A percentile compares a stretch with the other conserved stretches of the same genome.
phyloP scores from a whole-genome alignment of 768 basidiomycete species.

The Pleurotus giganteus region DNA sequence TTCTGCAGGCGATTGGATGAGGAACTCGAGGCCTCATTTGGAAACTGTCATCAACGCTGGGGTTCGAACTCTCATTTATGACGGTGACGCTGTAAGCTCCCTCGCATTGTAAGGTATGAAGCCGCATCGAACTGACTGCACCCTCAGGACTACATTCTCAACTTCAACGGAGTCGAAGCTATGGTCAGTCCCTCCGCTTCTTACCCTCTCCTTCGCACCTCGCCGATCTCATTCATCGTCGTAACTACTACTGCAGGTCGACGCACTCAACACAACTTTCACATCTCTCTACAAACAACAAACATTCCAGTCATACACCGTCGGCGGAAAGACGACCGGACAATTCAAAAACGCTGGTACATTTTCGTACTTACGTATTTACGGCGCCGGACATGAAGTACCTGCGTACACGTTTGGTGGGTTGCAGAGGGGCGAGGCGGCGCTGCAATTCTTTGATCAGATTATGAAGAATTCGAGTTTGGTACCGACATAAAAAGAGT shows the following conservation, averaged over 20 bases:
- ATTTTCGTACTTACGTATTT: constrained; percentile 53
- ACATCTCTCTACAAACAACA: constrained; percentile 38
- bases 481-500: constrained; percentile 1
- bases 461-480: constrained; percentile 30
- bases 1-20: constrained; percentile 57
- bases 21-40: constrained; percentile 42
- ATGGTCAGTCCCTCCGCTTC: constrained; percentile 35
- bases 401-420: constrained; percentile 43
- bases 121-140: background rate
- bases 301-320: constrained; percentile 45
- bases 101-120: background rate
- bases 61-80: constrained; percentile 50
- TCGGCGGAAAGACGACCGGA: constrained; percentile 47
- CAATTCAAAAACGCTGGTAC: constrained; percentile 59
- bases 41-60: constrained; percentile 61
- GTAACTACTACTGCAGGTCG: constrained; percentile 30
- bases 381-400: constrained; percentile 46
- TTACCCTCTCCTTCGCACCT: too few species aligned
- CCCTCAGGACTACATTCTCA: constrained; percentile 48
- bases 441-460: constrained; percentile 43
- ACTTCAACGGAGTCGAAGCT: constrained; percentile 54
- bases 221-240: background rate
- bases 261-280: constrained; percentile 46
- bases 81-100: constrained; percentile 52
- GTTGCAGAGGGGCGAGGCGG: constrained; percentile 38